Evolutionary conservation across 306 rosid genomes (phyloP), one percentile per base, ranked within the genome.

Genomic region (Dryas alaskensis): DNA sequence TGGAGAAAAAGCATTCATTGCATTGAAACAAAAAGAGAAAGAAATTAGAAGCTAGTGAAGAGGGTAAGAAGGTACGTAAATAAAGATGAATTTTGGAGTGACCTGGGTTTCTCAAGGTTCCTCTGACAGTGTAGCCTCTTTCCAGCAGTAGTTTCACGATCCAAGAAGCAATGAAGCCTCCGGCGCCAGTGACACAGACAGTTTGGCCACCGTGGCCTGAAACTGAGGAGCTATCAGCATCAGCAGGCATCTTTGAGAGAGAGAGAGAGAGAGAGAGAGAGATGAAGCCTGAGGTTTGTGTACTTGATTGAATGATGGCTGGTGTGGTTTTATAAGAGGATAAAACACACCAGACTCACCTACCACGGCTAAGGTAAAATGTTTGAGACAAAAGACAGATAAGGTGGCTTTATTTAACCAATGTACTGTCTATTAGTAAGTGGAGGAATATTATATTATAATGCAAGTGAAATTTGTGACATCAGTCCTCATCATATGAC

Each of bases 101-200:
- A 84, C 97, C 97, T 76, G 98, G 96, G 74, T 91, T 94, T 77
- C 97, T 69, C 8, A 91, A 72, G 50, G 99, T 94, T 75, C 97
- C 99, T 82, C 80, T 84, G 4, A 94, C 99, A 46, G 73, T 71
- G 83, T 94, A 94, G 19, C 96, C 96, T 84, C 82, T 87, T 52
- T 87, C 80, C 0, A 94, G 85, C 14, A 94, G 88, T 49, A 88
- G 87, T 39, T 88, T 89, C 2, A 92, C 97, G 0, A 90, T 83
- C 97, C 99, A 94, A 7, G 99, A 92, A 13, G 97, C 99, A 60
- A 94, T 92, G 84, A 89, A 94, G 16, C 99, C 99, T 1, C 93
- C 97, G 11, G 99, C 99, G 4, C 99, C 99, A 52, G 99, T 92
- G 74, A 94, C 96, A 57, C 97, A 92, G 9, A 94, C 84, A 8